phyloP scores from a whole-genome alignment of 2,329 filamentous ascomycete genomes.

The Phyllosticta citriasiana region DNA sequence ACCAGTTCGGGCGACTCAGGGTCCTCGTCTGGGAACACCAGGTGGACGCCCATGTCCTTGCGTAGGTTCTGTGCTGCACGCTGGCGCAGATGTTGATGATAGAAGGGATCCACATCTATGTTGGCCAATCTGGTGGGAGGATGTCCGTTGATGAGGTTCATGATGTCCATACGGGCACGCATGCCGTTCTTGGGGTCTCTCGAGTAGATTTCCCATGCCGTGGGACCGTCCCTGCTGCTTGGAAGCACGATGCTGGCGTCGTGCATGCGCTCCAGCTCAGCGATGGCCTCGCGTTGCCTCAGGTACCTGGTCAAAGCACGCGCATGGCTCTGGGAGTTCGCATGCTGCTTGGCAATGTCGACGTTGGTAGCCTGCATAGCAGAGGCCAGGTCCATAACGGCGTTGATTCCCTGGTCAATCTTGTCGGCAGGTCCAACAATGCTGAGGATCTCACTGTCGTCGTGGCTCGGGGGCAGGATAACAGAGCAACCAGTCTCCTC shows the following conservation, averaged over 20 bases:
- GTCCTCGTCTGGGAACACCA: conserved; percentile 57
- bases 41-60: conserved; percentile 59
- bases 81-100: conserved; percentile 60
- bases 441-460: conserved; percentile 74
- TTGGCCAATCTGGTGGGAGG: conserved; percentile 62
- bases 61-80: conserved; percentile 55
- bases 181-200: conserved; percentile 69
- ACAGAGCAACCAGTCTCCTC: conserved; percentile 84
- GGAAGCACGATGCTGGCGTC: conserved; percentile 82
- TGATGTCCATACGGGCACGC: conserved; percentile 65
- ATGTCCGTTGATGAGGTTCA: conserved; percentile 61
- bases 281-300: conserved; percentile 68
- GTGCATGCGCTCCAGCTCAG: conserved; percentile 69
- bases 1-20: conserved; percentile 55
- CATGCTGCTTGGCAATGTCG: conserved; percentile 72
- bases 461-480: conserved; percentile 63
- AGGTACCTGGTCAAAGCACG: conserved; percentile 82
- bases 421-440: conserved; percentile 70
- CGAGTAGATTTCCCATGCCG: conserved; percentile 82
- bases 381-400: conserved; percentile 78
- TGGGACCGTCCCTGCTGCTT: conserved; percentile 54
- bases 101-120: conserved; percentile 66
- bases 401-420: conserved; percentile 66
- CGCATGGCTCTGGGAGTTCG: conserved; percentile 67
- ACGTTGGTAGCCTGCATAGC: conserved; percentile 77